Percentiles rank a stretch among this genome's conserved stretches.
Evolutionary conservation across 225 moss, liverwort and hornwort genomes (phyloP).

Genomic region (Sphagnum contortum): DNA sequence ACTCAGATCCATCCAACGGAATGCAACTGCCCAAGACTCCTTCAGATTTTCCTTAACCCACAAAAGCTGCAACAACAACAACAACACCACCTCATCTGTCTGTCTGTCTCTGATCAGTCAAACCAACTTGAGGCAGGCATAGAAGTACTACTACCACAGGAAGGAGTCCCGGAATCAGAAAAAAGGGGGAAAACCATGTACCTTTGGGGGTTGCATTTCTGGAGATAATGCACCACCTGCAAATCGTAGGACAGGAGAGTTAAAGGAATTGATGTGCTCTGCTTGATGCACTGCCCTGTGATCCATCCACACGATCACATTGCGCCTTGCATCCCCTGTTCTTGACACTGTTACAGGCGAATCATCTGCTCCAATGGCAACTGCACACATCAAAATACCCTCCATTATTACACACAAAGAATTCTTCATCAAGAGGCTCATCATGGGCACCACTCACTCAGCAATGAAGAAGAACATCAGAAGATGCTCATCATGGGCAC

Average conservation of each 20-base stretch:
- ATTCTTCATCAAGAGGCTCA: too few species aligned
- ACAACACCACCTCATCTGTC: background rate
- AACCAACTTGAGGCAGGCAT: too few species aligned
- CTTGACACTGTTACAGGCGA: slow-evolving; percentile 84
- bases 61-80: slow-evolving; percentile 54
- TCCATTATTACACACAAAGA: background rate
- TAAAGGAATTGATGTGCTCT: slow-evolving; percentile 78
- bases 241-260: slow-evolving; percentile 84
- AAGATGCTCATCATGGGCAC: too few species aligned
- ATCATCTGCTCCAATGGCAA: slow-evolving; percentile 87
- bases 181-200: slow-evolving; percentile 4
- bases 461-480: too few species aligned
- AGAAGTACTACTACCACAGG: too few species aligned
- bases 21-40: slow-evolving; percentile 89
- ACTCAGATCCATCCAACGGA: slow-evolving; percentile 99
- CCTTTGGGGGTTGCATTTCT: slow-evolving; percentile 97
- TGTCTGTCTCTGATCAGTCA: too few species aligned
- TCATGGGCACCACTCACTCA: too few species aligned
- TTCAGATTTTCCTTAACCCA: slow-evolving; percentile 98
- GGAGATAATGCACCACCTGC: slow-evolving; percentile 89
- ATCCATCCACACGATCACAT: slow-evolving; percentile 99
- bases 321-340: slow-evolving; percentile 88
- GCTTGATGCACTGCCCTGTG: slow-evolving; percentile 93
- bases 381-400: slow-evolving; percentile 24
- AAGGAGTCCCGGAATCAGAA: too few species aligned